Evolutionary conservation across 352 stramenopile species (phyloP), one percentile per base, ranked within the genome.

Genomic region (Phytophthora boehmeriae): DNA sequence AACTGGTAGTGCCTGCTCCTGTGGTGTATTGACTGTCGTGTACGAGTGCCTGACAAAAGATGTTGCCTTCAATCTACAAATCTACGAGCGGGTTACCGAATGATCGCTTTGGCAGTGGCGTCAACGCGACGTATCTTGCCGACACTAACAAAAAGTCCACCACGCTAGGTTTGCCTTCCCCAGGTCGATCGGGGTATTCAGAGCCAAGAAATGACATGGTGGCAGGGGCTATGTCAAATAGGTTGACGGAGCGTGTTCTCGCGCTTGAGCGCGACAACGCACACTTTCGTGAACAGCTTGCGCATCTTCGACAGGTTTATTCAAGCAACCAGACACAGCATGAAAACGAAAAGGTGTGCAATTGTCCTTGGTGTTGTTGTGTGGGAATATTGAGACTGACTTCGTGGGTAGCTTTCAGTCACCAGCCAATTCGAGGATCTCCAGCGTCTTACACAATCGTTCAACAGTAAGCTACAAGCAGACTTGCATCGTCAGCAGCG

Each of bases 231-330:
- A 13, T 30, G 27, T 35, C 49, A 16, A 59, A 63, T 50, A 43
- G 35, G 25, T 51, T 72, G 47, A 20, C 58, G 35, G 64, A 61
- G 28, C 58, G 64, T 5, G 52, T 93, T 16, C 38, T 75, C 16
- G 30, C 54, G 14, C 62, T 93, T 10, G 84, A 93, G 66, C 63
- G 71, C 3, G 81, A 93, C 43, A 89, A 89, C 49, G 68, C 83
- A 25, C 55, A 53, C 30, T 77, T 89, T 25, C 81, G 80, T 2
- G 62, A 76, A 25, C 80, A 92, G 38, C 11, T 92, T 8, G 44
- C 71, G 30, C 80, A 89, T 35, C 52, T 92, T 8, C 78, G 78
- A 8, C 71, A 83, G 5, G 56, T 78, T 23, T 48, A 80, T 13
- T 88, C 76, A 6, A 89, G 70, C 53, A 90, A 89, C 63, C 63